These are phyloP conservation scores for Paramecium bursaria DNA, from an alignment of 73 alveolate species.

Conservation along the genomic window DNA sequence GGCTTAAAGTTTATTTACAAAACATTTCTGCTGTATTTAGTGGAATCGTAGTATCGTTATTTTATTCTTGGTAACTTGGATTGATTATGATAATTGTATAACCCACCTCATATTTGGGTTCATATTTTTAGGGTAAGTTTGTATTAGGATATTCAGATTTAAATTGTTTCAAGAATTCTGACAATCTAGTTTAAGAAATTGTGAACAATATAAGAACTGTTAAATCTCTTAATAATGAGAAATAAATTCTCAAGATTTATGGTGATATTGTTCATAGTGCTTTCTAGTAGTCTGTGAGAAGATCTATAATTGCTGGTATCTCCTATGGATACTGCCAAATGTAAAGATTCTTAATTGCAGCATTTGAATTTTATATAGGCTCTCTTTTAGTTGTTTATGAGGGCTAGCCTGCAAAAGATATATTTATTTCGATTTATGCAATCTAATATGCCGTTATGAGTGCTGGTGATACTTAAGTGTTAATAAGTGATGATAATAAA, in stretches of 20 bases:
- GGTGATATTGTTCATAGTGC: slow-evolving; percentile 56
- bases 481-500: slow-evolving; percentile 82
- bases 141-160: slow-evolving; percentile 72
- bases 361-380: slow-evolving; percentile 81
- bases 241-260: slow-evolving; percentile 78
- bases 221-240: slow-evolving; percentile 85
- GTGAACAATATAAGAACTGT: slow-evolving; percentile 89
- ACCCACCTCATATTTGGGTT: slow-evolving; percentile 78
- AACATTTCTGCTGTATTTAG: slow-evolving; percentile 68
- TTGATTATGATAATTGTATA: slow-evolving; percentile 75
- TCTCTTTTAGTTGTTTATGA: slow-evolving; percentile 75
- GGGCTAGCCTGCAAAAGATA: slow-evolving; percentile 70
- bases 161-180: slow-evolving; percentile 84
- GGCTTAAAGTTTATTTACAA: slow-evolving; percentile 21
- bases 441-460: slow-evolving; percentile 84
- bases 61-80: slow-evolving; percentile 76
- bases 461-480: slow-evolving; percentile 86
- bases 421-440: slow-evolving; percentile 80
- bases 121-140: slow-evolving; percentile 72
- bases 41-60: slow-evolving; percentile 78
- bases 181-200: slow-evolving; percentile 82
- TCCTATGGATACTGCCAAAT: slow-evolving; percentile 84
- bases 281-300: slow-evolving; percentile 59
- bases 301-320: slow-evolving; percentile 80
- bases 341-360: slow-evolving; percentile 79